Evolutionary conservation across 495 filamentous ascomycete genomes (phyloP), one percentile per base, ranked within the genome.

Genomic region (Opeltia flavorubescens): DNA sequence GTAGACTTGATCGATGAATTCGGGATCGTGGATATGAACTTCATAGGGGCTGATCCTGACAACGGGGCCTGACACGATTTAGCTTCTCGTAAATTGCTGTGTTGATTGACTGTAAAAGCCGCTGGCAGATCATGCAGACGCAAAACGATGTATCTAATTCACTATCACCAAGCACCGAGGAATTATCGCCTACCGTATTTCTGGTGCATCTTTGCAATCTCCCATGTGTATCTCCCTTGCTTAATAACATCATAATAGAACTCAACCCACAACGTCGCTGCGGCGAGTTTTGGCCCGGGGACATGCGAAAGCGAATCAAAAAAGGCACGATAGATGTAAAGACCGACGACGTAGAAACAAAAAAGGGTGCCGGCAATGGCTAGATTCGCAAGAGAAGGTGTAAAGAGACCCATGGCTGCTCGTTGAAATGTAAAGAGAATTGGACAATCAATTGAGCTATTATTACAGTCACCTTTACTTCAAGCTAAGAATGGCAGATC

Each of bases 231-330:
- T 42, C 41, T 55, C 1, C 65, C 69, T 23, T 55, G 35, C 24
- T 59, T 50, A 15, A 69, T 46, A 25, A 62, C 50, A 47, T 76
- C 63, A 47, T 62, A 72, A 49, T 71, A 74, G 27, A 63, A 66
- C 48, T 79, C 70, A 46, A 76, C 74, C 47, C 54, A 62, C 24
- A 50, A 35, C 0, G 68, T 74, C 0, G 65, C 40, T 0, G 74
- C 77, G 0, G 76, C 73, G 1, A 76, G 50, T 25, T 59, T 66
- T 0, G 71, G 71, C 0, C 73, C 72, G 5, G 69, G 68, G 28
- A 68, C 64, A 30, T 49, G 53, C 5, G 64, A 49, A 11, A 74
- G 49, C 0, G 70, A 69, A 33, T 57, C 54, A 30, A 69, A 51
- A 40, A 57, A 71, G 7, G 70, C 49, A 13, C 64, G 66, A 43